These are phyloP conservation scores for Chaetomium sp. DNA, from an alignment of 2,329 filamentous ascomycete genomes.

Conservation along the genomic window DNA sequence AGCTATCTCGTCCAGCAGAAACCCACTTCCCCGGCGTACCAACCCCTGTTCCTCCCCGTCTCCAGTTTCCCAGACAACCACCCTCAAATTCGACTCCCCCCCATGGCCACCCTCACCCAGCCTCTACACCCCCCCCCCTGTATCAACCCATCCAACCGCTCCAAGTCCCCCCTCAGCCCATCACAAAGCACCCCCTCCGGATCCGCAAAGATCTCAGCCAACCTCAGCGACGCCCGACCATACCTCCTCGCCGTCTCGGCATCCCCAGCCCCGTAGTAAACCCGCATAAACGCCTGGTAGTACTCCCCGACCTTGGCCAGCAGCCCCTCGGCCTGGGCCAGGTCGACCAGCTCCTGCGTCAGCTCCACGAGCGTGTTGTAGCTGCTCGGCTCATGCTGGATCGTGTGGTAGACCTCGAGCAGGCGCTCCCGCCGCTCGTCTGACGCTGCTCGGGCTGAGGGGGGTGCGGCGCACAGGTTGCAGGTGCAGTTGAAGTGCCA, in stretches of 20 bases:
- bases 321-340: slow-evolving; percentile 28
- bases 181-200: slow-evolving; percentile 27
- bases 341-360: slow-evolving; percentile 26
- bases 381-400: slow-evolving; percentile 19
- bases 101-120: background rate
- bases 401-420: slow-evolving; percentile 25
- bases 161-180: slow-evolving; percentile 20
- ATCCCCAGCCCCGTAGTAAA: slow-evolving; percentile 28
- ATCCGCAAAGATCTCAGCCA: slow-evolving; percentile 29
- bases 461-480: slow-evolving; percentile 32
- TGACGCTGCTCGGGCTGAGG: slow-evolving; percentile 27
- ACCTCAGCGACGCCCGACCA: slow-evolving; percentile 16
- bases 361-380: slow-evolving; percentile 24
- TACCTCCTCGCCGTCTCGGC: slow-evolving; percentile 23
- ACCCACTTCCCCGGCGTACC: no score
- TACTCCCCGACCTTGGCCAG: slow-evolving; percentile 29
- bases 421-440: slow-evolving; percentile 32
- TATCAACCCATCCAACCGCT: background rate
- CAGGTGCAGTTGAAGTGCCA: slow-evolving; percentile 38
- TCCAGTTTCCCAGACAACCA: background rate
- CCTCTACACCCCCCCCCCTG: slow-evolving; percentile 7
- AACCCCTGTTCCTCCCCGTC: background rate
- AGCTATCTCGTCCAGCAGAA: no score
- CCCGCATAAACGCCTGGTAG: slow-evolving; percentile 28
- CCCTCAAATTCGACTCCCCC: background rate